phyloP scores from a whole-genome alignment of 805 yeast species.

The Saturnispora sekii region DNA sequence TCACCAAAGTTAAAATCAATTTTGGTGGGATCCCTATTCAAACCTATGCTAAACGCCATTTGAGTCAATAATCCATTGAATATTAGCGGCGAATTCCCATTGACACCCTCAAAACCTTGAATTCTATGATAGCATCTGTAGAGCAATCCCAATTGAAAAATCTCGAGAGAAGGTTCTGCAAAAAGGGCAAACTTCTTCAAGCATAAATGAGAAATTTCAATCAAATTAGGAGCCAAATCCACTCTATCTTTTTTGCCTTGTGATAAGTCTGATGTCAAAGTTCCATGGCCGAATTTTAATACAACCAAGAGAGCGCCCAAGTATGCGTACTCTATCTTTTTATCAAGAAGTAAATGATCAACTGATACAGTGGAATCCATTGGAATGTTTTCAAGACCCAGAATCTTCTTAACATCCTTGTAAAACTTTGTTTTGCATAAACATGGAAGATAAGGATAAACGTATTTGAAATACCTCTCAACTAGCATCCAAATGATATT shows the following conservation, averaged over 20 bases:
- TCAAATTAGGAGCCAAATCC: conserved; percentile 13
- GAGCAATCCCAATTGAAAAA: conserved; percentile 44
- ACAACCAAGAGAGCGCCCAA: conserved; percentile 37
- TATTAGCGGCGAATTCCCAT: conserved; percentile 50
- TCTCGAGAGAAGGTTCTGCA: conserved; percentile 36
- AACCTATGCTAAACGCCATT: conserved; percentile 58
- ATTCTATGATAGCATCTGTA: conserved; percentile 39
- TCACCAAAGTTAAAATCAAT: not conserved
- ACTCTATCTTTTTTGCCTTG: not conserved
- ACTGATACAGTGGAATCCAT: conserved; percentile 24
- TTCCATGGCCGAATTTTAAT: conserved; percentile 31
- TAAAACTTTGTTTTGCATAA: conserved; percentile 30
- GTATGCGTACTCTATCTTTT: conserved; percentile 37
- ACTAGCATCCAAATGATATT: conserved; percentile 36
- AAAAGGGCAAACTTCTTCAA: conserved; percentile 44
- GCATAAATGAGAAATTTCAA: conserved; percentile 43
- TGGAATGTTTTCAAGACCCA: conserved; percentile 12
- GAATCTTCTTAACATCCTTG: conserved; percentile 28
- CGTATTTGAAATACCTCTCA: conserved; percentile 34
- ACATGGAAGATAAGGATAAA: conserved; percentile 41
- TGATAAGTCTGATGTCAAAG: conserved; percentile 8
- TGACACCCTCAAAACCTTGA: conserved; percentile 44
- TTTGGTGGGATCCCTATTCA: conserved; percentile 56
- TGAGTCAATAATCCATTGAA: conserved; percentile 48
- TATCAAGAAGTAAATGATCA: conserved; percentile 26